Evolutionary conservation across 441 rosid species (phyloP), one percentile per base, ranked within the genome.

Genomic region (Brassica hybrid): DNA sequence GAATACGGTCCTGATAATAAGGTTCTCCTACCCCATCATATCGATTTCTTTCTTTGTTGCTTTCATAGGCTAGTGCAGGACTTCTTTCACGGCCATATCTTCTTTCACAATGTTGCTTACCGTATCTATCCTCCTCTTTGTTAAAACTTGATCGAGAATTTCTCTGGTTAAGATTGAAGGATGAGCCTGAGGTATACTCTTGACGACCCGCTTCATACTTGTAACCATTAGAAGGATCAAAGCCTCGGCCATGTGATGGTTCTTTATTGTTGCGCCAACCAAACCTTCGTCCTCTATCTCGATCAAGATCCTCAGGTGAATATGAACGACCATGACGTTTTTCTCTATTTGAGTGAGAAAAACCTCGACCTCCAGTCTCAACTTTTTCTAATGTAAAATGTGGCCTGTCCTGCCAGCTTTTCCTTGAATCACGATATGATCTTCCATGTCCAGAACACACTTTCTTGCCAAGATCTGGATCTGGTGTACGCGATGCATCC

Each of bases 61-160:
- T 7, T 52, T 74, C 80, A 23, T 74, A 76, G 58, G 69, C 79
- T 5, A 69, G 64, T 54, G 25, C 43, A 56, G 16, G 77, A 41
- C 69, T 71, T 69, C 83, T 84, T 76, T 79, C 78, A 79, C 69
- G 67, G 41, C 59, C 64, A 77, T 76, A 59, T n/a, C 71, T 78
- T 76, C 65, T 62, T 76, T 78, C 84, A 50, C 64, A 63, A 12
- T 14, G 76, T 54, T 58, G 72, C 61, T 62, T n/a, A 62, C 67
- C 72, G 72, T 57, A 48, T 48, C 56, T 71, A 75, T 79, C 73
- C 36, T 72, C 79, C 30, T 72, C 79, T 54, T 82, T 83, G 79
- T 82, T 61, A 62, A 79, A 74, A 75, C 69, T 65, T 10, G 61
- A 48, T 77, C 48, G 52, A 81, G 60, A 70, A 76, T 80, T 80